A percentile compares a stretch with the other conserved stretches of the same genome.
Evolutionary conservation across 371 early-diverging fungal species (phyloP).

Genomic region (Mortierella sp.): DNA sequence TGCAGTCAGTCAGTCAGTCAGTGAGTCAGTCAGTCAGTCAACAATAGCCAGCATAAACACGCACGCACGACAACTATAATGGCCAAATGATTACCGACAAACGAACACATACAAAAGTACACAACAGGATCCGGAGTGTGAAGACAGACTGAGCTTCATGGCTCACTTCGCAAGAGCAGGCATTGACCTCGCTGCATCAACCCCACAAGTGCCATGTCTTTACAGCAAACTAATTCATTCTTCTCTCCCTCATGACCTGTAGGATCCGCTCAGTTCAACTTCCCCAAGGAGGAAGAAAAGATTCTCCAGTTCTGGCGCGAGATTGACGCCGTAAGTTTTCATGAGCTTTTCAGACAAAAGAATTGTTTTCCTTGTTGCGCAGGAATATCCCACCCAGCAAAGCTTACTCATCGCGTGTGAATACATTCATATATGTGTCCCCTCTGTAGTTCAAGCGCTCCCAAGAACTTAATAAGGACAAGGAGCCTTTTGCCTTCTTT

Average conservation of each 20-base stretch:
- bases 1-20: neutral
- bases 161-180: neutral
- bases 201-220: neutral
- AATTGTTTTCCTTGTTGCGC: neutral
- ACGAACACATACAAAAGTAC: neutral
- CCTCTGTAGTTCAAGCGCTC: conserved; percentile 86
- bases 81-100: neutral
- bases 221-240: neutral
- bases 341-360: neutral
- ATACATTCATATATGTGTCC: neutral
- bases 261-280: conserved; percentile 72
- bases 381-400: neutral
- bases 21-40: too few relatives aligned
- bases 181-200: neutral
- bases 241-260: neutral
- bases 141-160: neutral
- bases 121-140: neutral
- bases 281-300: conserved; percentile 97
- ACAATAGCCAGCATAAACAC: too few relatives aligned
- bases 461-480: conserved; percentile 93
- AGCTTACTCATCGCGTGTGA: neutral
- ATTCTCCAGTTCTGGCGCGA: conserved; percentile 97
- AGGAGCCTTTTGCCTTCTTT: conserved; percentile 94
- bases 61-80: neutral
- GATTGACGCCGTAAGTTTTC: conserved; percentile 84